Evolutionary conservation across 352 stramenopile species (phyloP), one percentile per base, ranked within the genome.

Genomic region (Phytophthora uliginosa): DNA sequence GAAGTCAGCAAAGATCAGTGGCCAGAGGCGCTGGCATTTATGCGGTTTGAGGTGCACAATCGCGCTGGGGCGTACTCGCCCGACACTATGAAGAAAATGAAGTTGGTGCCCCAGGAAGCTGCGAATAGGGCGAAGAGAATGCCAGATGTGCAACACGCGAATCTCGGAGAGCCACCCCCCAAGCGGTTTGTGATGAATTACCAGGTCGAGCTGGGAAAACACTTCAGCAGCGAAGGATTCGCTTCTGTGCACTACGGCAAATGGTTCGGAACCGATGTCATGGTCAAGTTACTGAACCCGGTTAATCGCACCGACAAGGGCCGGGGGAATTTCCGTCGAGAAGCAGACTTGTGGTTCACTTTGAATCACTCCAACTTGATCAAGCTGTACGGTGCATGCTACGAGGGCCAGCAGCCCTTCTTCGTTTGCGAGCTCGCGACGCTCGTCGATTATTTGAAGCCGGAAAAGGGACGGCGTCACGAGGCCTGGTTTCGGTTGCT

Each of bases 351-450:
- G 47, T 54, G 47, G 47, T 31, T 54, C 47, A 31, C 20, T 13
- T 54, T 54, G 47, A 54, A 54, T 54, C 47, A 54, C n/a, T 26
- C n/a, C n/a, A 54, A 54, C 22, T 13, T 54, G n/a, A 54, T 31
- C 47, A 54, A 54, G n/a, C 20, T 54, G 22, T 54, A 54, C n/a
- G 47, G 47, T 26, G 47, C 47, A 28, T 54, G 47, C 47, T 31
- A 54, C 47, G 47, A 33, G 17, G 52, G 24, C 7, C 20, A 40
- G 12, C 38, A 38, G 4, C 56, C 56, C 7, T 62, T 50, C 22
- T 62, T 62, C 22, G 55, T 62, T 33, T 63, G 56, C 15, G 38
- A 63, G 56, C 36, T 20, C 17, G 36, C 56, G 18, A 63, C 34
- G 22, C 36, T 63, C 24, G 18, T n/a, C 3, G 8, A 22, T 7